Conservation (phyloP, 495 filamentous ascomycete genomes). For the Penicillium canescens region DNA sequence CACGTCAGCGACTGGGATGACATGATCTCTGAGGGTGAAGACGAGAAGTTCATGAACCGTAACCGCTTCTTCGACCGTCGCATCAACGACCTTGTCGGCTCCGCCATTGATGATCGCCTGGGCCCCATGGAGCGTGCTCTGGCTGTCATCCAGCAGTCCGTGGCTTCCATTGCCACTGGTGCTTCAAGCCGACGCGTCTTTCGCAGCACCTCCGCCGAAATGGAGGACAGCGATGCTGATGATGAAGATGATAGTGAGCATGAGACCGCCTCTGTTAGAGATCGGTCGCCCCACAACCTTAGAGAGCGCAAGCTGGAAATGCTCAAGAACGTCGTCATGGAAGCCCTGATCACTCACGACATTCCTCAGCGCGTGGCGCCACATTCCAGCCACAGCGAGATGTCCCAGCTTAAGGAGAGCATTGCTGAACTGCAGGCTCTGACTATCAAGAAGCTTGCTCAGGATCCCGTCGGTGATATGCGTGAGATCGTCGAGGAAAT, state of each 20-base stretch:
- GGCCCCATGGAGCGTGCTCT: conserved; percentile 78
- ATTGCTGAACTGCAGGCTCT: conserved; percentile 59
- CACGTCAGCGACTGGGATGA: conserved; percentile 91
- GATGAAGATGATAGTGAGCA: conserved; percentile 83
- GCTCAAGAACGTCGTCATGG: conserved; percentile 75
- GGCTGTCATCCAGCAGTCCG: conserved; percentile 66
- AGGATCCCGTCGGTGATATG: conserved; percentile 42
- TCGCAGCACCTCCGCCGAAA: conserved; percentile 61
- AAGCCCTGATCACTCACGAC: conserved; percentile 67
- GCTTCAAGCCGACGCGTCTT: conserved; percentile 38
- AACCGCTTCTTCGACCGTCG: conserved; percentile 83
- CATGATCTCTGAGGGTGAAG: conserved; percentile 77
- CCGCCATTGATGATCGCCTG: conserved; percentile 72
- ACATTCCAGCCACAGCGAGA: conserved; percentile 38
- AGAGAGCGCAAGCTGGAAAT: conserved; percentile 80
- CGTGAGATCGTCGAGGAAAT: conserved; percentile 50
- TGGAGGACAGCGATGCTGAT: conserved; percentile 85
- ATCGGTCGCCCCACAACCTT: conserved; percentile 62
- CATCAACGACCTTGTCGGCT: conserved; percentile 80
- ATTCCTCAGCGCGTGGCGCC: conserved; percentile 31
- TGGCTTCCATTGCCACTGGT: conserved; percentile 52
- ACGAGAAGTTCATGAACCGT: conserved; percentile 73
- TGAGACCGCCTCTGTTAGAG: conserved; percentile 37
- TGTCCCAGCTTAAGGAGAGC: conserved; percentile 55
- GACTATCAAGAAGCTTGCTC: conserved; percentile 37